A percentile compares a stretch with the other conserved stretches of the same genome.
Conservation (phyloP, 805 yeast species). For the Saccharomycopsis fodiens region DNA sequence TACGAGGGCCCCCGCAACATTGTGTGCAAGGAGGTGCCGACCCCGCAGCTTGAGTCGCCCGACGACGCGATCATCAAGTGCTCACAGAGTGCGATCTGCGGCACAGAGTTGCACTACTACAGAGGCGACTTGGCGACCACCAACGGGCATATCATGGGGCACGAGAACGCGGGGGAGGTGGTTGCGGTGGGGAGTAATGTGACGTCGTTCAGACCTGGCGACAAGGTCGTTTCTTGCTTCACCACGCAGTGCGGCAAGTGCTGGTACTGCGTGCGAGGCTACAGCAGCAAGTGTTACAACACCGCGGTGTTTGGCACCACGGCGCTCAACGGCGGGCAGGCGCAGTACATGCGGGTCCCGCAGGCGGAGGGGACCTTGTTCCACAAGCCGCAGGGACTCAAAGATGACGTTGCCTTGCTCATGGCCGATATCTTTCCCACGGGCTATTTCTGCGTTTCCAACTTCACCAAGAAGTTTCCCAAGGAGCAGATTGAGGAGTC, state of each 20-base stretch:
- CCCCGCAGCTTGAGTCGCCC: conserved; percentile 32
- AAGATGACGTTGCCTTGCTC: conserved; percentile 41
- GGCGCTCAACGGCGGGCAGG: conserved; percentile 54
- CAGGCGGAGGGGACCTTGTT: conserved; percentile 44
- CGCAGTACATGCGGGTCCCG: conserved; percentile 55
- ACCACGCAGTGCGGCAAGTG: conserved; percentile 56
- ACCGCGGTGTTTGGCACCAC: conserved; percentile 53
- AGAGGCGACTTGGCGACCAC: conserved; percentile 40
- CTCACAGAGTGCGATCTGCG: conserved; percentile 43
- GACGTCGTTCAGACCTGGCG: conserved; percentile 35
- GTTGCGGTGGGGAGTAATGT: conserved; percentile 33
- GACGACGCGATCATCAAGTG: conserved; percentile 42
- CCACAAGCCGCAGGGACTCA: conserved; percentile 32
- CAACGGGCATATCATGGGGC: conserved; percentile 40
- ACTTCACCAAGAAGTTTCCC: conserved; percentile 36
- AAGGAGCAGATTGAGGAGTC: conserved; percentile 30
- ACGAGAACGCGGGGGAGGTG: conserved; percentile 40
- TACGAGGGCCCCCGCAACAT: conserved; percentile 38
- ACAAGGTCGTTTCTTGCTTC: conserved; percentile 39
- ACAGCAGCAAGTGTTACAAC: conserved; percentile 45
- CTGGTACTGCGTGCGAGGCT: conserved; percentile 49
- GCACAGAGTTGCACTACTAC: conserved; percentile 47
- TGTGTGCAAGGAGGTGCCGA: conserved; percentile 32
- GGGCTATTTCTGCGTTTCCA: conserved; percentile 51
- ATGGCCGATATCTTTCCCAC: conserved; percentile 64